phyloP scores from a whole-genome alignment of 1,284 basidiomycete species.

The Lentinula novae-zelandiae region DNA sequence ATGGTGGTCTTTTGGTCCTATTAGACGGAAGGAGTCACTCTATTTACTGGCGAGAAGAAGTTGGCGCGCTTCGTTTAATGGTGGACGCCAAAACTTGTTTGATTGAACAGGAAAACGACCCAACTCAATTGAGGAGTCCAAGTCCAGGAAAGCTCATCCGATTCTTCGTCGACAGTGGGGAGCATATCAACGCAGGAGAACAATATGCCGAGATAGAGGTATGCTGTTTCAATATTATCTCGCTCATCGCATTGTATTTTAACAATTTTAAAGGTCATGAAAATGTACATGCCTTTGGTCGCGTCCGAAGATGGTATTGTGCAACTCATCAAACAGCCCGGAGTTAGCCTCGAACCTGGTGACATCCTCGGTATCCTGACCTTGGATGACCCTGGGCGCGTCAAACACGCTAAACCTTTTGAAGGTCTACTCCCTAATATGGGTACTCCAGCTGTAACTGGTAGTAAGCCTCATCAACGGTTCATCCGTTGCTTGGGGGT shows the following conservation, averaged over 20 bases:
- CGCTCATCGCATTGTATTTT: background rate
- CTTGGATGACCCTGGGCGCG: constrained; percentile 94
- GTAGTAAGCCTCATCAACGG: constrained; percentile 90
- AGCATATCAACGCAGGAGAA: constrained; percentile 94
- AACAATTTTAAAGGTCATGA: constrained; percentile 78
- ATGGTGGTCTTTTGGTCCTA: constrained; percentile 91
- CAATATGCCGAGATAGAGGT: constrained; percentile 99
- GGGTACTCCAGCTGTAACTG: constrained; percentile 84
- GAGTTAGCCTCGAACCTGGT: constrained; percentile 94
- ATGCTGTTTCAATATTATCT: constrained; percentile 17
- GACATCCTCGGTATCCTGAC: constrained; percentile 98
- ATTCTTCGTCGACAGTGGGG: constrained; percentile 95
- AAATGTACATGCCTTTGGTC: constrained; percentile 98
- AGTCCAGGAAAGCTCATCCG: constrained; percentile 96
- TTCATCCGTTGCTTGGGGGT: constrained; percentile 75
- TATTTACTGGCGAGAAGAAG: constrained; percentile 98
- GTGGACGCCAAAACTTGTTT: constrained; percentile 96
- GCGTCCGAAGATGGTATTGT: constrained; percentile 95
- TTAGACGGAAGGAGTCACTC: constrained; percentile 96
- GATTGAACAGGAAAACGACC: constrained; percentile 99
- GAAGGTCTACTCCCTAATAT: constrained; percentile 87
- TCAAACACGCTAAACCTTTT: constrained; percentile 98
- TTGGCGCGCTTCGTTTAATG: constrained; percentile 90
- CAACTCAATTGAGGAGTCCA: constrained; percentile 94
- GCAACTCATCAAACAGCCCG: constrained; percentile 98